Conservation (phyloP, 2,329 filamentous ascomycete genomes). For the Colletotrichum godetiae region DNA sequence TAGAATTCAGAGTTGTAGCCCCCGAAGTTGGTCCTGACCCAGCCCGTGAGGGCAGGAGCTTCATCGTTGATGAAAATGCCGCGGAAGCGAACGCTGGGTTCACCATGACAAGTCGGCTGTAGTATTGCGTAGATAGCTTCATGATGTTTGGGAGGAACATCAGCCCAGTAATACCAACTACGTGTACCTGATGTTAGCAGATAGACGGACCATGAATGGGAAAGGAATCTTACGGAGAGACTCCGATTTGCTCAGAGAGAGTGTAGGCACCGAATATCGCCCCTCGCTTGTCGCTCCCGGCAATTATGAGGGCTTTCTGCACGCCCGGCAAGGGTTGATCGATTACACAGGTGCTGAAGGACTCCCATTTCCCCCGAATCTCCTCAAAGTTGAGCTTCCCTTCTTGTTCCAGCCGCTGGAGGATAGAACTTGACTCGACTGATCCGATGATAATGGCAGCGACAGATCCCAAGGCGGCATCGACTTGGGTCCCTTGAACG, state of each 20-base stretch:
- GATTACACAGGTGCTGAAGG: constrained; percentile 59
- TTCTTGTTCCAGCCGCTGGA: constrained; percentile 53
- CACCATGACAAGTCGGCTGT: constrained; percentile 58
- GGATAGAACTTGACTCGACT: constrained; percentile 57
- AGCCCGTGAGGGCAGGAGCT: constrained; percentile 67
- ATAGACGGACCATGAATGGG: too few species aligned
- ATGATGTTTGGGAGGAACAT: constrained; percentile 63
- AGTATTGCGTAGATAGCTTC: constrained; percentile 60
- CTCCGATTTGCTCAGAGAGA: constrained; percentile 70
- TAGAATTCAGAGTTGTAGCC: constrained; percentile 70
- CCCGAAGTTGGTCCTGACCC: constrained; percentile 62
- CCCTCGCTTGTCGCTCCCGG: constrained; percentile 68
- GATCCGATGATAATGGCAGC: constrained; percentile 21
- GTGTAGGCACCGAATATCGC: constrained; percentile 70
- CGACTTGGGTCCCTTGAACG: background rate
- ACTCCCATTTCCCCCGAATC: constrained; percentile 68
- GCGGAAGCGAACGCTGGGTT: constrained; percentile 69
- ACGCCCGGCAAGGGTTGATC: constrained; percentile 57
- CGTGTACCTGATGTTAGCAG: background rate
- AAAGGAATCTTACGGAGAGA: constrained; percentile 58
- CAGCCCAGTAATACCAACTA: constrained; percentile 69
- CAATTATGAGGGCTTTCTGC: constrained; percentile 63
- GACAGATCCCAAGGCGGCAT: background rate
- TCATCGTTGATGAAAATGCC: constrained; percentile 75
- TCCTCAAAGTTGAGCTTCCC: constrained; percentile 57